These are phyloP conservation scores for Termitomyces sp. DNA, from an alignment of 768 basidiomycete species.

Conservation along the genomic window DNA sequence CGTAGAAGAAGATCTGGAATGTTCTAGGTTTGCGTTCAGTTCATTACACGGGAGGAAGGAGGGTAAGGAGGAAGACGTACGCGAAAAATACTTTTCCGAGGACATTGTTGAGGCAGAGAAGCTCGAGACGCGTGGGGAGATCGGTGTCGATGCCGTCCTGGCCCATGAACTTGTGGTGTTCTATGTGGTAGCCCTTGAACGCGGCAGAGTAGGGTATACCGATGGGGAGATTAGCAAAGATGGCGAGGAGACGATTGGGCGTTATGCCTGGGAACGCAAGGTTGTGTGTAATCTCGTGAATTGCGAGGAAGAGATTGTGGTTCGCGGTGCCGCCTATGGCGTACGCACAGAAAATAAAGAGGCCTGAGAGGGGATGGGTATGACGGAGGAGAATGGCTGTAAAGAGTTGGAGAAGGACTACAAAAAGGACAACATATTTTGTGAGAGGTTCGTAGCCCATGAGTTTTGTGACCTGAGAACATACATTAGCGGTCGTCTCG, in stretches of 20 bases:
- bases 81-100: conserved; percentile 98
- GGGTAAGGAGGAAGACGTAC: conserved; percentile 41
- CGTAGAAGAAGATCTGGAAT: conserved; percentile 98
- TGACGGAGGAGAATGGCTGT: conserved; percentile 64
- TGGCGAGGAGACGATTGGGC: conserved; percentile 84
- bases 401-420: conserved; percentile 74
- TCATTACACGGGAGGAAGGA: background rate
- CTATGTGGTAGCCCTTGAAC: conserved; percentile 96
- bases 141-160: conserved; percentile 97
- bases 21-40: conserved; percentile 48
- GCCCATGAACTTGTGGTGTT: conserved; percentile 94
- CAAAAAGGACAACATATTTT: conserved; percentile 82
- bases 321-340: conserved; percentile 91
- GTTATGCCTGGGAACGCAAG: conserved; percentile 82
- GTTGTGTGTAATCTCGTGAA: conserved; percentile 99
- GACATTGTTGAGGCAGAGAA: conserved; percentile 88
- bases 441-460: conserved; percentile 96
- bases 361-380: conserved; percentile 62
- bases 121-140: conserved; percentile 82
- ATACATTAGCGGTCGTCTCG: background rate
- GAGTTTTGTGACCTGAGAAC: conserved; percentile 78
- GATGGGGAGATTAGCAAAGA: conserved; percentile 91
- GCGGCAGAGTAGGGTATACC: conserved; percentile 93
- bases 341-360: conserved; percentile 80
- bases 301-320: conserved; percentile 96